Conservation (phyloP, 768 basidiomycete species). For the Macrolepiota dolichaula region DNA sequence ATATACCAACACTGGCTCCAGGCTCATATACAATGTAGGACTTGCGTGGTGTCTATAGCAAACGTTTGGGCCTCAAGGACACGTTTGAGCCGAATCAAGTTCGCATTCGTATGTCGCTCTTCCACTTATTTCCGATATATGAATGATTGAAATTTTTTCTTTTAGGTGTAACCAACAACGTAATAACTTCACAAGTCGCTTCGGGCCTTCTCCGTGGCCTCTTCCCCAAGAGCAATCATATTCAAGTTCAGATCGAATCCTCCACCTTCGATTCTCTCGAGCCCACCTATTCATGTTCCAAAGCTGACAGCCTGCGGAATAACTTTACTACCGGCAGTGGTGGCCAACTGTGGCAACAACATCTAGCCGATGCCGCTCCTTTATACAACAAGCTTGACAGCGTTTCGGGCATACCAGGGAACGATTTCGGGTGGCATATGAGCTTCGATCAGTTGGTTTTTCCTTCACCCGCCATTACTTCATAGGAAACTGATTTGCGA, state of each 20-base stretch:
- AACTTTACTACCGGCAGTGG: constrained; percentile 35
- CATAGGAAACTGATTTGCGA: neutral
- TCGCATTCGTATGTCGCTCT: constrained; percentile 31
- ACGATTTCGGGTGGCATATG: constrained; percentile 47
- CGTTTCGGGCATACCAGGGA: constrained; percentile 36
- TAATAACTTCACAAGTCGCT: constrained; percentile 50
- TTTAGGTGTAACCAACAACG: constrained; percentile 49
- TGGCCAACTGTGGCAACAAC: constrained; percentile 37
- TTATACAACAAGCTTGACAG: constrained; percentile 39
- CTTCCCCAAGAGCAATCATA: constrained; percentile 34
- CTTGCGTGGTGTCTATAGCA: constrained; percentile 41
- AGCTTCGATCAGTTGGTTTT: constrained; percentile 46
- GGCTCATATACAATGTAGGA: constrained; percentile 25
- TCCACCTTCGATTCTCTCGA: constrained; percentile 44
- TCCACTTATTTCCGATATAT: neutral
- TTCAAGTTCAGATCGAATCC: constrained; percentile 36
- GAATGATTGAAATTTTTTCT: neutral
- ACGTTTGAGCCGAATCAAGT: constrained; percentile 28
- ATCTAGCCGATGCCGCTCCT: constrained; percentile 32
- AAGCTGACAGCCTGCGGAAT: constrained; percentile 28
- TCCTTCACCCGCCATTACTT: neutral
- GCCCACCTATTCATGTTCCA: constrained; percentile 40
- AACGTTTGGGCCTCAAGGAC: constrained; percentile 32
- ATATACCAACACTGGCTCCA: too few relatives aligned
- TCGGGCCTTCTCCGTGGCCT: constrained; percentile 42